Percentiles rank a stretch among this genome's conserved stretches.
Conservation (phyloP, 495 filamentous ascomycete species). For the Pseudoneurospora amorphoporcata region DNA sequence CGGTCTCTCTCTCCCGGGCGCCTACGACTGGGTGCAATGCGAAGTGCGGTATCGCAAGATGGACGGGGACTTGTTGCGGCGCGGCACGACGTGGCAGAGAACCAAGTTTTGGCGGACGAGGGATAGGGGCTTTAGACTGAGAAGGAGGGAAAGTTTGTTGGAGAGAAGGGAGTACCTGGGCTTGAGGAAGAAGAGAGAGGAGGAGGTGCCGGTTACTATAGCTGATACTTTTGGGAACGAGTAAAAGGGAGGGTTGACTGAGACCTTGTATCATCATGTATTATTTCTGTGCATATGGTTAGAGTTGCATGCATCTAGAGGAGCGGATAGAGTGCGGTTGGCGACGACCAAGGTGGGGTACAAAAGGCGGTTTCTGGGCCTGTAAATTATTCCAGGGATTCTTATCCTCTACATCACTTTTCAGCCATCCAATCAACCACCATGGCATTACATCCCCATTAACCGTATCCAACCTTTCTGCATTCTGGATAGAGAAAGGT, state of each 20-base stretch:
- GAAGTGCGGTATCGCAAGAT: conserved; percentile 40
- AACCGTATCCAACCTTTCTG: too few species aligned
- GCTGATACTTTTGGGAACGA: background rate
- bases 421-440: too few species aligned
- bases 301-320: background rate
- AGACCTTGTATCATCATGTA: background rate
- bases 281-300: background rate
- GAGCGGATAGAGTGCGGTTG: background rate
- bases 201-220: background rate
- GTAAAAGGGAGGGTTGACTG: background rate
- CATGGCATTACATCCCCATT: too few species aligned
- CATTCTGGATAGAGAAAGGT: background rate
- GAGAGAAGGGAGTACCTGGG: background rate
- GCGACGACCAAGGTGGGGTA: too few species aligned
- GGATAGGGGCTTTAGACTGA: background rate
- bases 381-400: too few species aligned
- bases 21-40: conserved; percentile 30
- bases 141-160: background rate
- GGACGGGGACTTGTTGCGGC: conserved; percentile 19
- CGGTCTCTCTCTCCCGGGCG: conserved; percentile 21
- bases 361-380: too few species aligned
- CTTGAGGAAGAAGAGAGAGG: background rate
- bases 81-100: background rate
- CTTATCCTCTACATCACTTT: too few species aligned
- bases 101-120: background rate